Base-by-base conservation (phyloP, 306 rosid species). In the Sophora flavescens region DNA sequence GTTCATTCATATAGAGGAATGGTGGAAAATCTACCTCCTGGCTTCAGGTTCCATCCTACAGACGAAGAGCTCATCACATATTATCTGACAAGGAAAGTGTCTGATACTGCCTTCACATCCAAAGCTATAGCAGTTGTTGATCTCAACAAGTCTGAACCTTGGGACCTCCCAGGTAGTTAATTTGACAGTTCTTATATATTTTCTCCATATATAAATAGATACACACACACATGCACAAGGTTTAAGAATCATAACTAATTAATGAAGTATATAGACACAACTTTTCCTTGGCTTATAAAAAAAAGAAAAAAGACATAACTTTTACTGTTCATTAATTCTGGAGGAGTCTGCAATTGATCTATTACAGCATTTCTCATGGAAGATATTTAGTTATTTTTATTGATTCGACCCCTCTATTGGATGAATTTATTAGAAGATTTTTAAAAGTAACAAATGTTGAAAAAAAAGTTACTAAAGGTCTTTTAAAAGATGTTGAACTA, bases 41-140 rank as follows among this genome's bases (percentile, higher is more conserved):
- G 99, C 0, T 95, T 95, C 83, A 87, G 99, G 76, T 95, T 95
- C 67, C 99, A 93, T 44, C 98, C 97, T 2, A 91, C 98, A 2
- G 98, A 93, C 52, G 98, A 93, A 90, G 98, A 93, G 61, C 97
- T 95, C 65, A 89, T 95, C n/a, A 85, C 90, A 1, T 86, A 58
- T 75, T 95, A 95, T 75, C 90, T 95, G 13, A 68, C 73, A 63
- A 85, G 65, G 47, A 95, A 95, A 76, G 85, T 95, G 15, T 88
- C 97, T 52, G 99, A 95, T 82, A 15, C 62, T 66, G 45, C 69
- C 22, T 95, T 92, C 91, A 78, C 90, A 1, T 73, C 91, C 4
- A 93, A 87, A 70, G 96, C 90, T 6, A 78, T 95, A 12, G 91
- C 96, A 0, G 89, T 90, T 53, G 99, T 95, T 72, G 99, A 95